Conservation (phyloP, 441 rosid genomes). For the Syzygium syzygioides region DNA sequence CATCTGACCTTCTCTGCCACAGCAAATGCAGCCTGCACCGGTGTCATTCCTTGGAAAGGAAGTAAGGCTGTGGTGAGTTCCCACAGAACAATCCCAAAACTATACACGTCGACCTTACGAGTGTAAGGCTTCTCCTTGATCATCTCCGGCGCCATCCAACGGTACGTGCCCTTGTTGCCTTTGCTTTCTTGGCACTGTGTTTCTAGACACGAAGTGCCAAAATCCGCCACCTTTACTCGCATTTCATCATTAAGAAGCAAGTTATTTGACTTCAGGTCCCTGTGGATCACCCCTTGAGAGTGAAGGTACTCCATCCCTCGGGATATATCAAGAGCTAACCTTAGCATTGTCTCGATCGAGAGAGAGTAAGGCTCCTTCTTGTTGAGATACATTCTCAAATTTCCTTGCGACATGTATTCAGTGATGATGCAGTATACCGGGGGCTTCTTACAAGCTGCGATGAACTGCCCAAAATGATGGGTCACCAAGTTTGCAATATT, state of each 20-base stretch:
- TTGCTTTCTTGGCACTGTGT: conserved; percentile 81
- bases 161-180: conserved; percentile 93
- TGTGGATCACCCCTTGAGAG: conserved; percentile 91
- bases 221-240: conserved; percentile 95
- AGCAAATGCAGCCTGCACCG: conserved; percentile 96
- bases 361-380: conserved; percentile 93
- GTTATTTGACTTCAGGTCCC: conserved; percentile 90
- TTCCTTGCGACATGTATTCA: conserved; percentile 98
- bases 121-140: conserved; percentile 87
- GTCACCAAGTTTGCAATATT: conserved; percentile 6
- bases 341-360: conserved; percentile 74
- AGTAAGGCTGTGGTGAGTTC: conserved; percentile 94
- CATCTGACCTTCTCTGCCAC: conserved; percentile 88
- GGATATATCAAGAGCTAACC: conserved; percentile 90
- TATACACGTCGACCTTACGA: conserved; percentile 89
- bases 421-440: conserved; percentile 96
- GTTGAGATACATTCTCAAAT: conserved; percentile 91
- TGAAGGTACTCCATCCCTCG: conserved; percentile 99
- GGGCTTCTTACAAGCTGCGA: conserved; percentile 94
- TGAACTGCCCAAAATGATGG: conserved; percentile 52
- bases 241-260: conserved; percentile 87
- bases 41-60: conserved; percentile 98
- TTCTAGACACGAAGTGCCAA: conserved; percentile 90
- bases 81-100: conserved; percentile 97
- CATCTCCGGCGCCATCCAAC: conserved; percentile 99